phyloP scores from a whole-genome alignment of 306 rosid species.

The Sindora glabra region DNA sequence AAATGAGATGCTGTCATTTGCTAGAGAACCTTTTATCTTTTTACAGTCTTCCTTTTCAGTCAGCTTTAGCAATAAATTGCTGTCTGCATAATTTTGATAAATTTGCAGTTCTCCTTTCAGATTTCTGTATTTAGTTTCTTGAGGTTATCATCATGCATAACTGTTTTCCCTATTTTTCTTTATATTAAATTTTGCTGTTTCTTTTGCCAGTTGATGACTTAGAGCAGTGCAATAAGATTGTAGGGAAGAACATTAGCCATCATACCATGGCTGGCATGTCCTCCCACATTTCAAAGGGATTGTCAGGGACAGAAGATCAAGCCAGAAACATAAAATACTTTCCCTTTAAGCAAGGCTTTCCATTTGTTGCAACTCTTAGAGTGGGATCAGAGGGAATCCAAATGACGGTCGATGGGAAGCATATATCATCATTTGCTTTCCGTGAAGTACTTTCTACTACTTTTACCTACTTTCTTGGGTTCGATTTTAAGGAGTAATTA shows the following conservation, averaged over 20 bases:
- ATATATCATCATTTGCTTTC: conserved; percentile 79
- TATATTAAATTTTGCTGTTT: conserved; percentile 20
- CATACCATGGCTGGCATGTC: conserved; percentile 11
- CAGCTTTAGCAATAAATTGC: background rate
- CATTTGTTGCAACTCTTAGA: conserved; percentile 92
- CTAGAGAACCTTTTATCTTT: background rate
- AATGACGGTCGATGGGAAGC: conserved; percentile 98
- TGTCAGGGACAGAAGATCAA: conserved; percentile 37
- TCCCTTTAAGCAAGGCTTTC: conserved; percentile 89
- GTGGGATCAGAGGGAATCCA: conserved; percentile 97
- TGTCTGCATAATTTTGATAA: too few relatives aligned
- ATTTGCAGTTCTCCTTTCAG: background rate
- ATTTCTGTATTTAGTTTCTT: background rate
- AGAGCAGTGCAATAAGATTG: conserved; percentile 93
- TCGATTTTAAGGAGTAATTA: background rate
- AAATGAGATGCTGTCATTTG: background rate
- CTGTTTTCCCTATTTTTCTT: background rate
- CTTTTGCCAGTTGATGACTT: conserved; percentile 80
- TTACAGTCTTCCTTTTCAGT: background rate
- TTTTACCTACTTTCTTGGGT: background rate
- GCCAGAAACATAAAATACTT: conserved; percentile 54
- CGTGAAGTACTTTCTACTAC: conserved; percentile 75
- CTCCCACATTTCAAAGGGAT: conserved; percentile 46
- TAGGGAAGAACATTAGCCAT: conserved; percentile 57
- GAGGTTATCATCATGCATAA: background rate